Base-by-base conservation (phyloP, 805 yeast species). In the Candida chilensis region DNA sequence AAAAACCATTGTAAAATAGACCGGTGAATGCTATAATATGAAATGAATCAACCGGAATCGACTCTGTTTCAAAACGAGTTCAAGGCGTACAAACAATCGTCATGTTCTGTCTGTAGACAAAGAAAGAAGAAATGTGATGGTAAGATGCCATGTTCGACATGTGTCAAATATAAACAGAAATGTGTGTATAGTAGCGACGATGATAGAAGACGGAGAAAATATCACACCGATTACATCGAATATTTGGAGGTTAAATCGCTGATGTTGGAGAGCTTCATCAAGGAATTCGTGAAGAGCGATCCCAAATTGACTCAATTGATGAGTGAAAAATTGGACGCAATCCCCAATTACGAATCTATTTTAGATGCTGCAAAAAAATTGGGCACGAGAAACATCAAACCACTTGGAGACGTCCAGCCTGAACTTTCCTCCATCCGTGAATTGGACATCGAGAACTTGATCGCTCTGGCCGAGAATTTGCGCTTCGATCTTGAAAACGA, bases 131-230 rank as follows among this genome's bases (percentile, higher is more conserved):
- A n/a, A n/a, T n/a, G n/a, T 32, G 47, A 49, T 31, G 51, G 52
- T 3, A 38, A 39, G 16, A 22, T 17, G 2, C 52, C 52, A 2
- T 47, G 52, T 26, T 31, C 38, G 4, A 42, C 35, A 19, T 48
- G 54, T 30, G 18, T 37, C 12, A 33, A 34, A 15, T 24, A 30
- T 15, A 37, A 38, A 8, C 34, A 39, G 16, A 37, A 33, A 5
- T 44, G 52, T 26, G 27, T 40, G 3, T 44, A 48, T 32, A 40
- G 36, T 14, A 35, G 41, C 2, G 46, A 38, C 7, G 35, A 31
- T 22, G 60, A 54, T 29, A 34, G 55, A 28, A 36, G 60, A 32
- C 34, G 58, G 22, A 28, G 60, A 13, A 54, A 54, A 30, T 54
- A 51, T 32, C 51, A 52, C 32, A 47, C 57, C 2, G 54, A 50